Conservation (phyloP, 1,139 yeast species). For the Chernovozyma aurita region DNA sequence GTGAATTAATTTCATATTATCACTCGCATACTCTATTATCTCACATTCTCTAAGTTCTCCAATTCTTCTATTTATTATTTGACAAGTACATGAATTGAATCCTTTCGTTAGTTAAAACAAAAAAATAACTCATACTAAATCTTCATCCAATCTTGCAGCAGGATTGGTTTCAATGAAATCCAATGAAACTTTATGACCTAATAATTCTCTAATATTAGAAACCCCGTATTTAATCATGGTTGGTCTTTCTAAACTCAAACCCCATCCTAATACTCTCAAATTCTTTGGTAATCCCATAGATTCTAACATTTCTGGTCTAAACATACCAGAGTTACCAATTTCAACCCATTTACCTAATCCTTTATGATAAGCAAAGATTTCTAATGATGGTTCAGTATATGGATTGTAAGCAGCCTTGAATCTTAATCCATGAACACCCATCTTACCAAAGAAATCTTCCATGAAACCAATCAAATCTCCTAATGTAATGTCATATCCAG, state of each 20-base stretch:
- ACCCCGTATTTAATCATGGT: slow-evolving; percentile 98
- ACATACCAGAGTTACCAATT: slow-evolving; percentile 99
- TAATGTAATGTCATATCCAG: slow-evolving; percentile 89
- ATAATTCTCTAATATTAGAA: slow-evolving; percentile 87
- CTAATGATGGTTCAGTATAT: slow-evolving; percentile 98
- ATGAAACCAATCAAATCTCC: slow-evolving; percentile 98
- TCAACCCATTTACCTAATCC: slow-evolving; percentile 98
- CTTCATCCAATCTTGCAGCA: slow-evolving; percentile 88
- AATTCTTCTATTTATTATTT: no score
- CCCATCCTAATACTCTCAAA: slow-evolving; percentile 96
- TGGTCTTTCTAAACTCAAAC: slow-evolving; percentile 94
- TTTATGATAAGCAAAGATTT: slow-evolving; percentile 94
- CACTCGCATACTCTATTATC: no score
- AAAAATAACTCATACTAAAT: slow-evolving; percentile 30
- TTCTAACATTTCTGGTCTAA: slow-evolving; percentile 99
- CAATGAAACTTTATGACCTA: slow-evolving; percentile 90
- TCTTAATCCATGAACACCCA: slow-evolving; percentile 94
- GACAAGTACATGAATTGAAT: no score
- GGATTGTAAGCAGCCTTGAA: slow-evolving; percentile 99
- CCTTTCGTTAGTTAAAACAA: no score
- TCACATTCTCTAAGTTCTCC: no score
- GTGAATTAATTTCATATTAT: no score
- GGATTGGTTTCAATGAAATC: slow-evolving; percentile 95
- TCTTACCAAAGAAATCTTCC: slow-evolving; percentile 94
- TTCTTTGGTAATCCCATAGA: slow-evolving; percentile 96